These are phyloP conservation scores for Solanum sparsipilum DNA, from an alignment of 257 asterid species.

Conservation along the genomic window DNA sequence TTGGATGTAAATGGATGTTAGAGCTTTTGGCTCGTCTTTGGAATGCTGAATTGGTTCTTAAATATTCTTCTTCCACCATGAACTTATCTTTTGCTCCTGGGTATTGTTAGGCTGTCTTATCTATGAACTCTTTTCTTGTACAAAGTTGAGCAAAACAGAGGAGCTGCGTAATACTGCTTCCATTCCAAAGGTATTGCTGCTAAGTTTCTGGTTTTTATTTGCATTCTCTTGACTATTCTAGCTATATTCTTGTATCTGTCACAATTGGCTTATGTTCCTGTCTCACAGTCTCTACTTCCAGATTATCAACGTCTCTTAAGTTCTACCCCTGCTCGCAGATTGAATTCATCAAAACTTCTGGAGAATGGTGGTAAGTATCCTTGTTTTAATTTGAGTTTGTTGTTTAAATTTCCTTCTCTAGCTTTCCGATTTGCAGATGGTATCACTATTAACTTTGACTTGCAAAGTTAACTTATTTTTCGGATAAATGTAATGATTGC, in stretches of 20 bases:
- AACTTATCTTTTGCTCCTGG: conserved; percentile 9
- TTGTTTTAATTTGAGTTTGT: neutral
- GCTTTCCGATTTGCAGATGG: neutral
- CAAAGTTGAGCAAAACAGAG: conserved; percentile 77
- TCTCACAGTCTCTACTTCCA: conserved; percentile 89
- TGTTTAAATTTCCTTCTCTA: neutral
- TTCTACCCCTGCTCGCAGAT: conserved; percentile 88
- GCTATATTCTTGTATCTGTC: conserved; percentile 9
- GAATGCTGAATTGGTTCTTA: neutral
- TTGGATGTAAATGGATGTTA: neutral
- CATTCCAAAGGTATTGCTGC: conserved; percentile 70
- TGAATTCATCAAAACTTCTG: conserved; percentile 92
- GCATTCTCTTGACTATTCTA: conserved; percentile 3
- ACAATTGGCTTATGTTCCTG: conserved; percentile 22
- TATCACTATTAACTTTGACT: neutral
- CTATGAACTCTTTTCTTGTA: conserved; percentile 88
- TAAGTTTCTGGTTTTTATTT: conserved; percentile 4
- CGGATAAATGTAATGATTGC: neutral
- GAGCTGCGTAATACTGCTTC: conserved; percentile 74
- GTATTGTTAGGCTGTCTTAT: conserved; percentile 77
- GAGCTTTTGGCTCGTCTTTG: neutral
- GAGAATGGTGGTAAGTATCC: conserved; percentile 62
- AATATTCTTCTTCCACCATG: conserved; percentile 2
- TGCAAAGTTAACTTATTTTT: neutral
- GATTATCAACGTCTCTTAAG: conserved; percentile 96